These are phyloP conservation scores for Colletotrichum echinochloae DNA, from an alignment of 2,329 filamentous ascomycete species.

Conservation along the genomic window DNA sequence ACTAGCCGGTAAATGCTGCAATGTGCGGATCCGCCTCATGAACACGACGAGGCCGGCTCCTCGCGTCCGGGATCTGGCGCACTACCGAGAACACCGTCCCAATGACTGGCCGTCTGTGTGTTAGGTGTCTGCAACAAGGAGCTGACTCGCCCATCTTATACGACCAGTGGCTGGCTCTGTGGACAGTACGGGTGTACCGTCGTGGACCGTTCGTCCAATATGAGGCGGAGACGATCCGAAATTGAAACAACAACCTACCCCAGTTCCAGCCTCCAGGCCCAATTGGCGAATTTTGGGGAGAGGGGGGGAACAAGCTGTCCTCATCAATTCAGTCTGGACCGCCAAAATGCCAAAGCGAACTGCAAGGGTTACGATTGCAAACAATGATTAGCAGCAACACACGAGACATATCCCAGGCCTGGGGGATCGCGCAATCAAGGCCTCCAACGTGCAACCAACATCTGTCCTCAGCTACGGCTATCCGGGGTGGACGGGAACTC, in stretches of 20 bases:
- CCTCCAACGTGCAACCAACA: conserved; percentile 2
- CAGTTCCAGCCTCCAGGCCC: conserved; percentile 9
- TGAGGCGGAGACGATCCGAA: conserved; percentile 29
- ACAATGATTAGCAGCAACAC: conserved; percentile 9
- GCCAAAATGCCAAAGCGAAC: conserved; percentile 30
- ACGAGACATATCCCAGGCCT: conserved; percentile 18
- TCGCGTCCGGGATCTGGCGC: not conserved
- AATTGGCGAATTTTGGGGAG: conserved; percentile 14
- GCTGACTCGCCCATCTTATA: conserved; percentile 37
- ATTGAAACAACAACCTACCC: conserved; percentile 17
- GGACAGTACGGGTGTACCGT: not conserved
- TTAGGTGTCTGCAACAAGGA: conserved; percentile 4
- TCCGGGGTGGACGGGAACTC: conserved; percentile 19
- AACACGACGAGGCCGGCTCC: conserved; percentile 13
- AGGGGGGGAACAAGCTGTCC: not conserved
- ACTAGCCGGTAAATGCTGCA: not conserved
- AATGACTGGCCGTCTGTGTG: conserved; percentile 18
- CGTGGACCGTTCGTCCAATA: conserved; percentile 31
- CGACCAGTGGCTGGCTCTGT: conserved; percentile 3
- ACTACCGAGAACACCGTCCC: conserved; percentile 4
- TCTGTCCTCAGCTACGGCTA: conserved; percentile 9
- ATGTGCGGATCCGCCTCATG: not conserved
- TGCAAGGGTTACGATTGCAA: conserved; percentile 15
- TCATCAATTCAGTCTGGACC: conserved; percentile 14
- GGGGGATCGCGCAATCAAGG: not conserved